Evolutionary conservation across 2,329 filamentous ascomycete genomes (phyloP).

Genomic region (Dichotomopilus funicola): DNA sequence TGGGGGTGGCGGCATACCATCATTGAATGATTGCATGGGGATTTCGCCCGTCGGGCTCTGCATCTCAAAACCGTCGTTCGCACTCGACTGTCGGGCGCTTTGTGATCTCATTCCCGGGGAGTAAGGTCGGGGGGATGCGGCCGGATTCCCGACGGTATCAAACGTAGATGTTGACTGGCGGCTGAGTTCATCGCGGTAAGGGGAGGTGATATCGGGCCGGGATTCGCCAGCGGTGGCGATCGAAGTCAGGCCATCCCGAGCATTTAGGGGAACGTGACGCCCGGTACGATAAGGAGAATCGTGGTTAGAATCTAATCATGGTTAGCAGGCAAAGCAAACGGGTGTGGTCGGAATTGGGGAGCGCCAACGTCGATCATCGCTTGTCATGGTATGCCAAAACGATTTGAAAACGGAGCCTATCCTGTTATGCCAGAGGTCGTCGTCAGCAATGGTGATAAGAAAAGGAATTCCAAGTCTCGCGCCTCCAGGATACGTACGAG

Average conservation of each 20-base stretch:
- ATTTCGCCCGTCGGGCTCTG: conserved; percentile 71
- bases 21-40: conserved; percentile 91
- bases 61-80: conserved; percentile 62
- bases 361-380: conserved; percentile 59
- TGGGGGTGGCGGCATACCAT: conserved; percentile 83
- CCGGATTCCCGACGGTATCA: conserved; percentile 53
- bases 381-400: conserved; percentile 91
- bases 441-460: conserved; percentile 20
- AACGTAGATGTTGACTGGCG: conserved; percentile 45
- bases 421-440: conserved; percentile 33
- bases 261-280: conserved; percentile 76
- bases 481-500: conserved; percentile 13
- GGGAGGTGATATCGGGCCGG: conserved; percentile 70
- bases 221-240: conserved; percentile 88
- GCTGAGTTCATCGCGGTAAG: conserved; percentile 67
- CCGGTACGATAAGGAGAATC: conserved; percentile 91
- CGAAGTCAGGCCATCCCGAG: conserved; percentile 70
- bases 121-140: conserved; percentile 62
- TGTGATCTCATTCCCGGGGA: conserved; percentile 85
- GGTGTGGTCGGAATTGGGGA: neutral
- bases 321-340: conserved; percentile 16
- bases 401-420: conserved; percentile 70
- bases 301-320: conserved; percentile 69
- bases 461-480: conserved; percentile 7
- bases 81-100: conserved; percentile 58